Conservation (phyloP, 1,284 basidiomycete genomes). For the Leccinum holopus region DNA sequence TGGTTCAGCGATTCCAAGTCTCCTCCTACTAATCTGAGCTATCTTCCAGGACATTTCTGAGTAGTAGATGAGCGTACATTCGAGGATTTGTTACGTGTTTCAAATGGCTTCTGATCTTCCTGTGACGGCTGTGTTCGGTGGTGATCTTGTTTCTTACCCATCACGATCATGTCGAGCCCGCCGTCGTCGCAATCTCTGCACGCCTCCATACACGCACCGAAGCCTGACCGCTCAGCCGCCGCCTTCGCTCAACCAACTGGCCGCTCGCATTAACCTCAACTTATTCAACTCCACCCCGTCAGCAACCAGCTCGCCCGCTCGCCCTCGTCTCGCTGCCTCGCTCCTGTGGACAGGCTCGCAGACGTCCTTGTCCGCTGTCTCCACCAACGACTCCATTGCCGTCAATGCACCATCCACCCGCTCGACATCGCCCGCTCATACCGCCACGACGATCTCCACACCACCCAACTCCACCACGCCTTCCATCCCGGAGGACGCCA, state of each 20-base stretch:
- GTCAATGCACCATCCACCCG: conserved; percentile 65
- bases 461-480: conserved; percentile 48
- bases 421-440: conserved; percentile 37
- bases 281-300: conserved; percentile 33
- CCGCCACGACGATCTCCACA: conserved; percentile 43
- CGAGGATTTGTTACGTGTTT: background rate
- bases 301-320: conserved; percentile 39
- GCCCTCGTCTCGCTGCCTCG: conserved; percentile 73
- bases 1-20: background rate
- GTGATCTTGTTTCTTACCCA: conserved; percentile 19
- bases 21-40: background rate
- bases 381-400: conserved; percentile 58
- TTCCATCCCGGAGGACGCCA: conserved; percentile 39
- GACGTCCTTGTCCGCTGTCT: conserved; percentile 51
- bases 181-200: conserved; percentile 31
- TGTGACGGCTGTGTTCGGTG: background rate
- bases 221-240: conserved; percentile 38
- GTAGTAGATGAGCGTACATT: background rate
- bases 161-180: conserved; percentile 31
- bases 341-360: conserved; percentile 65
- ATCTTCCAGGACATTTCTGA: too few relatives aligned
- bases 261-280: conserved; percentile 64
- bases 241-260: conserved; percentile 72
- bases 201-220: conserved; percentile 39
- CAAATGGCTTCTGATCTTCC: background rate